A percentile compares a stretch with the other conserved stretches of the same genome.
Evolutionary conservation across 108 stramenopile genomes (phyloP).

Genomic region (Asterionellopsis glacialis): DNA sequence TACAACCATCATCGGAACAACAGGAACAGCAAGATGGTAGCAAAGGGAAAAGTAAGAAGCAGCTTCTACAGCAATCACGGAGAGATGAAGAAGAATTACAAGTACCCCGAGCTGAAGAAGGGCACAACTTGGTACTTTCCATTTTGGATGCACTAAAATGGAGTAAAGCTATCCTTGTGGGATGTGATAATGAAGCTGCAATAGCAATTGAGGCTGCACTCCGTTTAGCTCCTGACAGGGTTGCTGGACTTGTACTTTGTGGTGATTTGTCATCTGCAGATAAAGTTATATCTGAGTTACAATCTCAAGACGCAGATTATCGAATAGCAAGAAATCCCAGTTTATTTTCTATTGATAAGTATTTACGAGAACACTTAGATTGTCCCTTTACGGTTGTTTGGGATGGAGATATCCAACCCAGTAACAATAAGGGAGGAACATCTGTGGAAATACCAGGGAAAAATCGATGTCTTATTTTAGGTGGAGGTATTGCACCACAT

Average conservation of each 20-base stretch:
- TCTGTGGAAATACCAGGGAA: background rate
- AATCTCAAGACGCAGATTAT: background rate
- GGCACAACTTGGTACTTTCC: constrained; percentile 7
- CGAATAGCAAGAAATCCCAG: constrained; percentile 1
- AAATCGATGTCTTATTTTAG: constrained; percentile 34
- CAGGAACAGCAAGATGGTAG: background rate
- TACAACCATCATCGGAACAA: constrained; percentile 4
- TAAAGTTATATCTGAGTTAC: background rate
- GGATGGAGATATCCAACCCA: constrained; percentile 34
- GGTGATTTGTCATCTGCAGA: constrained; percentile 33
- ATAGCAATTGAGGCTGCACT: constrained; percentile 47
- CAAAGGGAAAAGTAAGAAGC: background rate
- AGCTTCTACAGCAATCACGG: too few relatives aligned
- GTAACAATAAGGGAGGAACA: background rate
- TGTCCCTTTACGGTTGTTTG: constrained; percentile 57
- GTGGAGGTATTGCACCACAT: constrained; percentile 54
- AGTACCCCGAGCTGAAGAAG: constrained; percentile 3
- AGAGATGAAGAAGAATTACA: too few relatives aligned
- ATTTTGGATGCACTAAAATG: constrained; percentile 38
- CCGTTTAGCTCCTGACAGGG: constrained; percentile 32
- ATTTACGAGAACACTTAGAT: constrained; percentile 23
- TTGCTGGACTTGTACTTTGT: constrained; percentile 43
- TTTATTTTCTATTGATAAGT: constrained; percentile 20
- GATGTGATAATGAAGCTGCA: constrained; percentile 37
- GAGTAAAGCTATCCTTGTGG: constrained; percentile 48